Base-by-base conservation (phyloP, 2,329 filamentous ascomycete species). In the Aureobasidium sp. region DNA sequence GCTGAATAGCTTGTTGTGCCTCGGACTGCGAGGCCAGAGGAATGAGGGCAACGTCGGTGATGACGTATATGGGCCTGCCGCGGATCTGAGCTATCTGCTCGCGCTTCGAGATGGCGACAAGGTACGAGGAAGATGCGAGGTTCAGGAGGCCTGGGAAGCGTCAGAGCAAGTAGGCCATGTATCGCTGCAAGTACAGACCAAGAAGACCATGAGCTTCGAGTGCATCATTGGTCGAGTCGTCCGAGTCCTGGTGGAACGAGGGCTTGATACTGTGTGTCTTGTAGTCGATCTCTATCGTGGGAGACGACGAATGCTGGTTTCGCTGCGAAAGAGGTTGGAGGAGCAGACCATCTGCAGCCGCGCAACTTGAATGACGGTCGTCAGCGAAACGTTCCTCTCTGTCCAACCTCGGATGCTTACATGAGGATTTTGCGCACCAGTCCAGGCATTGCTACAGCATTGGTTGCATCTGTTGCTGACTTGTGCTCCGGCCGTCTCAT, bases 11-110 rank as follows among this genome's bases (percentile, higher is more conserved):
- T 24, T 79, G 78, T 57, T 81, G 77, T 4, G 91, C 90, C 38
- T 94, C 88, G 35, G 70, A 67, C 62, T 85, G 84, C 5, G 86
- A 91, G 2, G 84, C 80, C 50, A 93, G 83, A 1, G 93, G 93
- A 5, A 95, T 95, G n/a, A 97, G 74, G 6, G 89, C 85, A 27
- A 97, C 87, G 61, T 94, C 88, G 38, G 86, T 93, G 56, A 96
- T 81, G 34, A 89, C 84, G 68, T 94, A 98, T 53, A 97, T 75
- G 0, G 90, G 85, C 53, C 80, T 84, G 5, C 88, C 89, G 59
- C 84, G 83, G 45, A 97, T 83, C 59, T 90, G 85, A 3, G 93
- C 93, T 45, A 97, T 90, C 67, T 95, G 88, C 63, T 94, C 81
- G 41, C 91, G 86, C 55, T 83, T 81, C 19, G 85, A 90, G 62